These are phyloP conservation scores for Globisporangium cystogenes DNA, from an alignment of 352 stramenopile species.

Conservation along the genomic window DNA sequence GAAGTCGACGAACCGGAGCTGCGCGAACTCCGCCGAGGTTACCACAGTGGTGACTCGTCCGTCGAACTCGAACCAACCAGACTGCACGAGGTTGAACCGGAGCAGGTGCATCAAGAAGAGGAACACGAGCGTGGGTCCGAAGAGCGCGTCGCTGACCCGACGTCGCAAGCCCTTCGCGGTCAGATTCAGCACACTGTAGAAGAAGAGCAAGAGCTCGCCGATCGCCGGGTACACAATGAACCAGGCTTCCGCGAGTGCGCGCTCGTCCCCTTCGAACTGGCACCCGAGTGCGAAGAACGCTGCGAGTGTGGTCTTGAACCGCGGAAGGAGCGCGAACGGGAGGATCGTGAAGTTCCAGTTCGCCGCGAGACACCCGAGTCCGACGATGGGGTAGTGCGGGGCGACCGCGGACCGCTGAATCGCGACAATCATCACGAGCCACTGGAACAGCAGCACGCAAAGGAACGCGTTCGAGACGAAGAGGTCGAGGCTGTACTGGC, in stretches of 20 bases:
- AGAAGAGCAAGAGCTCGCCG: slow-evolving; percentile 20
- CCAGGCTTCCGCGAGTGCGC: slow-evolving; percentile 15
- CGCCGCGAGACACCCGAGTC: slow-evolving; percentile 1
- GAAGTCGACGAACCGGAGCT: slow-evolving; percentile 9
- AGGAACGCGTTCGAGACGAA: slow-evolving; percentile 6
- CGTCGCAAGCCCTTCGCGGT: slow-evolving; percentile 10
- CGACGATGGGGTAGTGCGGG: neutral
- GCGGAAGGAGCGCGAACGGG: slow-evolving; percentile 14
- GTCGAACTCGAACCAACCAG: slow-evolving; percentile 5
- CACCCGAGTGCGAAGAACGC: slow-evolving; percentile 22
- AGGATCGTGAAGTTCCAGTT: slow-evolving; percentile 4
- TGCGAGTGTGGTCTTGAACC: slow-evolving; percentile 15
- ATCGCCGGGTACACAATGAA: slow-evolving; percentile 28
- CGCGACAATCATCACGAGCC: slow-evolving; percentile 4
- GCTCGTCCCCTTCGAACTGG: slow-evolving; percentile 20
- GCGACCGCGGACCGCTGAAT: neutral
- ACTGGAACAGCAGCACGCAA: slow-evolving; percentile 2
- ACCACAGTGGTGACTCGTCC: slow-evolving; percentile 10
- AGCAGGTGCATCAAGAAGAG: slow-evolving; percentile 12
- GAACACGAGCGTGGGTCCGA: slow-evolving; percentile 16
- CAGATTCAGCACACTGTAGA: slow-evolving; percentile 20
- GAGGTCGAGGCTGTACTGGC: neutral
- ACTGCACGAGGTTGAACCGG: slow-evolving; percentile 1
- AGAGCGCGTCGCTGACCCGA: slow-evolving; percentile 21
- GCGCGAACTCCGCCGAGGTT: slow-evolving; percentile 4